Percentiles rank a stretch among this genome's conserved stretches.
These are phyloP conservation scores for Cicer arietinum DNA, from an alignment of 306 rosid genomes.

Conservation along the genomic window DNA sequence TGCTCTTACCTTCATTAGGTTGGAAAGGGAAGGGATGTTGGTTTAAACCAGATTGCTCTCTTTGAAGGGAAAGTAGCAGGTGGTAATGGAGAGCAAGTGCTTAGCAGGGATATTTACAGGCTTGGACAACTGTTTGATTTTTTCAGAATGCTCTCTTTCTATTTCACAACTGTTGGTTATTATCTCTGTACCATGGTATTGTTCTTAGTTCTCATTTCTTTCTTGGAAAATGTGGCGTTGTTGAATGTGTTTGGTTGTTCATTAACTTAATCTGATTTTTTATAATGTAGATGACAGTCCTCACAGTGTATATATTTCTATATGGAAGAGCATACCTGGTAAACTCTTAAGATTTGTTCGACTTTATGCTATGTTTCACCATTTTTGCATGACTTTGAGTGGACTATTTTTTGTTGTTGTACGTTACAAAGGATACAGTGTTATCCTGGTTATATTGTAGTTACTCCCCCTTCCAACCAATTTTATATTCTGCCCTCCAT, in stretches of 20 bases:
- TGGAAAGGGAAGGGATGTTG: conserved; percentile 99
- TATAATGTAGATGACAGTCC: conserved; percentile 91
- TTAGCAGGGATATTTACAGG: conserved; percentile 93
- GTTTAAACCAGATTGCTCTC: conserved; percentile 96
- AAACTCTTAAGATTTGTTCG: conserved; percentile 40
- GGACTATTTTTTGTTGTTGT: conserved; percentile 6
- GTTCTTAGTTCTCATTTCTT: conserved; percentile 5
- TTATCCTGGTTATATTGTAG: conserved; percentile 8
- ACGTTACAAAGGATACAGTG: conserved; percentile 3
- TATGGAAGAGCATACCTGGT: conserved; percentile 97
- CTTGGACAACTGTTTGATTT: conserved; percentile 94
- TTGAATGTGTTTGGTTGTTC: conserved; percentile 29
- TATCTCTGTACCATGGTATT: conserved; percentile 95
- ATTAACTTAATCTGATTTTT: conserved; percentile 36
- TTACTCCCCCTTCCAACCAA: not conserved
- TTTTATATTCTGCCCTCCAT: not conserved
- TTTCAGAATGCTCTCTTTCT: conserved; percentile 97
- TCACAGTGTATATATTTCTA: conserved; percentile 83
- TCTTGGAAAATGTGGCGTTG: not conserved
- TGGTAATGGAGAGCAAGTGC: conserved; percentile 98
- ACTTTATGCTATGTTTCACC: conserved; percentile 26
- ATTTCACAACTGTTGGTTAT: conserved; percentile 91
- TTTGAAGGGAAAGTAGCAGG: conserved; percentile 99
- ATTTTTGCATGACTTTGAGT: not conserved
- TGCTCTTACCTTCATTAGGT: conserved; percentile 63